Evolutionary conservation across 2,329 filamentous ascomycete genomes (phyloP).

Genomic region (Trichoderma sp.): DNA sequence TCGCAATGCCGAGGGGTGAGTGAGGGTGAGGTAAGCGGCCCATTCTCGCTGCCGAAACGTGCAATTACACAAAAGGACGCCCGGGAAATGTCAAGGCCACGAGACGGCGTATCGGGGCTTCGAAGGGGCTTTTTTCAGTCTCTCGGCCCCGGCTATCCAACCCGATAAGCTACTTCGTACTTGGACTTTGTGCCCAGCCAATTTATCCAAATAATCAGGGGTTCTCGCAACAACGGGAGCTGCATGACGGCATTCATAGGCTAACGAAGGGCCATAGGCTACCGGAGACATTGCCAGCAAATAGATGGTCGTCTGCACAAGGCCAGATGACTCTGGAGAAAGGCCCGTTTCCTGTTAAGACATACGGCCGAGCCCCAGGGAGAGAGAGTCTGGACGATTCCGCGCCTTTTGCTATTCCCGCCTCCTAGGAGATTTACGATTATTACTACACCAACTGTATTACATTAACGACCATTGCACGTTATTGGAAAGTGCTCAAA

Average conservation of each 20-base stretch:
- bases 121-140: not conserved
- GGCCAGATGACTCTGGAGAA: not conserved
- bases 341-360: not conserved
- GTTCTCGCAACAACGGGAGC: not conserved
- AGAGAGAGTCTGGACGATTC: not conserved
- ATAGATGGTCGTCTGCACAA: not conserved
- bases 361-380: not conserved
- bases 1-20: not conserved
- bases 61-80: not conserved
- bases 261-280: not conserved
- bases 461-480: not conserved
- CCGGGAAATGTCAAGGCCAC: not conserved
- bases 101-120: not conserved
- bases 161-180: not conserved
- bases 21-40: not conserved
- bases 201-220: not conserved
- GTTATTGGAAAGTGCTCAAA: not conserved
- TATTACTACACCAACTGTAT: not conserved
- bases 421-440: not conserved
- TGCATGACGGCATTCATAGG: slow-evolving; percentile 5
- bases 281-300: not conserved
- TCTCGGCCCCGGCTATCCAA: not conserved
- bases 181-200: not conserved
- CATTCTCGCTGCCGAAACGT: not conserved
- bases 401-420: not conserved